A percentile compares a stretch with the other conserved stretches of the same genome.
phyloP scores from a whole-genome alignment of 345 rosid genomes.

The Rubroshorea leprosula region DNA sequence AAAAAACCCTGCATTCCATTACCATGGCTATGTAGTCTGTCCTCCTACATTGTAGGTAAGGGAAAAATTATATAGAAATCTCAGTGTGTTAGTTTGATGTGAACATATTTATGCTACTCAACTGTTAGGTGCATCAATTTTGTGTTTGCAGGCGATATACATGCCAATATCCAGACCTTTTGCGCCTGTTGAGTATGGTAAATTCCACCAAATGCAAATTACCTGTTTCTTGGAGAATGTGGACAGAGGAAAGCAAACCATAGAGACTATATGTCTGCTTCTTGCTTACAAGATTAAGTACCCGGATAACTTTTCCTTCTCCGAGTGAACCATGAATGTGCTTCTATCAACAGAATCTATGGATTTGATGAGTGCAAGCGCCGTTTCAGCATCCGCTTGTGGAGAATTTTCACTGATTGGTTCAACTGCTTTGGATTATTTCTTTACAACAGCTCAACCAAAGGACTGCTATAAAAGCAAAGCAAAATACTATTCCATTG shows the following conservation, averaged over 20 bases:
- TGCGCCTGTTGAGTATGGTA: constrained; percentile 34
- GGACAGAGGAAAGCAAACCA: constrained; percentile 42
- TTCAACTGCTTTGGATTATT: constrained; percentile 46
- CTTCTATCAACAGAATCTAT: constrained; percentile 44
- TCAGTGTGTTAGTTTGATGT: background rate
- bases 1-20: too few relatives aligned
- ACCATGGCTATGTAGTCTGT: too few relatives aligned
- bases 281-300: constrained; percentile 40
- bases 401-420: constrained; percentile 41
- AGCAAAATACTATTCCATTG: too few relatives aligned
- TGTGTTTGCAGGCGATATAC: constrained; percentile 30
- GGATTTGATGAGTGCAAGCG: constrained; percentile 49
- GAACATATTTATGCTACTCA: background rate
- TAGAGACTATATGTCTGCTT: constrained; percentile 42
- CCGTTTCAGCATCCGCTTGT: constrained; percentile 37
- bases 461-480: too few relatives aligned
- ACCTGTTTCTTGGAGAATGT: constrained; percentile 44
- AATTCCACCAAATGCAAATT: constrained; percentile 39
- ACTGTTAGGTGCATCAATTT: background rate
- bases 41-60: too few relatives aligned
- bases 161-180: constrained; percentile 37
- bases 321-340: constrained; percentile 44
- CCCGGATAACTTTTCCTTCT: constrained; percentile 42
- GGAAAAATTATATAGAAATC: too few relatives aligned
- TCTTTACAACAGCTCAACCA: too few relatives aligned